phyloP scores from a whole-genome alignment of 1,284 basidiomycete genomes.

The Earliella scabrosa region DNA sequence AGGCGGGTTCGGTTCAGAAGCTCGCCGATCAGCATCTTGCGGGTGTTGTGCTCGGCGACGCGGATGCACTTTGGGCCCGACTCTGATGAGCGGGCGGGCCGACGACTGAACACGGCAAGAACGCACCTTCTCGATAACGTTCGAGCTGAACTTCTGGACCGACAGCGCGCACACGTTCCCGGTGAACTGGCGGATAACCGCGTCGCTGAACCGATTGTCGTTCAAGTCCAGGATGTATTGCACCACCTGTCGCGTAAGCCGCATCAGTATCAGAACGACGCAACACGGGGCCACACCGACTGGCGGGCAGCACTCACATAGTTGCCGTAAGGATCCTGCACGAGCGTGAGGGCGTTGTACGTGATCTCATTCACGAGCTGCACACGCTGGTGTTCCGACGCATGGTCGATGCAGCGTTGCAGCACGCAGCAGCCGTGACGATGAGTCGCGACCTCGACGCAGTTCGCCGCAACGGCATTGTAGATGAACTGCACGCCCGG shows the following conservation, averaged over 20 bases:
- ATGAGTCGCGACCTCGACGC: slow-evolving; percentile 99
- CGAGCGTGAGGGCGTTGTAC: slow-evolving; percentile 95
- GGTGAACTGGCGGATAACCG: slow-evolving; percentile 95
- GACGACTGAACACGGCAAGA: neutral
- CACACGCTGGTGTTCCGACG: slow-evolving; percentile 92
- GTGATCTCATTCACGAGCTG: slow-evolving; percentile 99
- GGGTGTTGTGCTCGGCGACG: slow-evolving; percentile 92
- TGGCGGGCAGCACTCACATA: slow-evolving; percentile 61
- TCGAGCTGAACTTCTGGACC: slow-evolving; percentile 98
- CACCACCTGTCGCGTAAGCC: slow-evolving; percentile 64
- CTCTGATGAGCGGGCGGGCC: slow-evolving; percentile 1
- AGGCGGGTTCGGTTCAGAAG: slow-evolving; percentile 92
- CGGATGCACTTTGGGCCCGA: slow-evolving; percentile 81
- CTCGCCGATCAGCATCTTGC: slow-evolving; percentile 96
- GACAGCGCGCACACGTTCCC: slow-evolving; percentile 98
- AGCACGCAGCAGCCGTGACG: slow-evolving; percentile 99
- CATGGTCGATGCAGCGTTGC: slow-evolving; percentile 98
- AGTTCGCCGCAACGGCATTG: slow-evolving; percentile 98
- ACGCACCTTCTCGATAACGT: slow-evolving; percentile 88
- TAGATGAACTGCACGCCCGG: slow-evolving; percentile 86
- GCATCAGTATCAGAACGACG: slow-evolving; percentile 20
- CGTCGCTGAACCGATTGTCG: slow-evolving; percentile 97
- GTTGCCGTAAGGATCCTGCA: slow-evolving; percentile 98
- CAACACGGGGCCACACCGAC: neutral
- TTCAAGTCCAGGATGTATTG: slow-evolving; percentile 99